Evolutionary conservation across 345 rosid species (phyloP), one percentile per base, ranked within the genome.

Genomic region (Sisymbrium altissimum): DNA sequence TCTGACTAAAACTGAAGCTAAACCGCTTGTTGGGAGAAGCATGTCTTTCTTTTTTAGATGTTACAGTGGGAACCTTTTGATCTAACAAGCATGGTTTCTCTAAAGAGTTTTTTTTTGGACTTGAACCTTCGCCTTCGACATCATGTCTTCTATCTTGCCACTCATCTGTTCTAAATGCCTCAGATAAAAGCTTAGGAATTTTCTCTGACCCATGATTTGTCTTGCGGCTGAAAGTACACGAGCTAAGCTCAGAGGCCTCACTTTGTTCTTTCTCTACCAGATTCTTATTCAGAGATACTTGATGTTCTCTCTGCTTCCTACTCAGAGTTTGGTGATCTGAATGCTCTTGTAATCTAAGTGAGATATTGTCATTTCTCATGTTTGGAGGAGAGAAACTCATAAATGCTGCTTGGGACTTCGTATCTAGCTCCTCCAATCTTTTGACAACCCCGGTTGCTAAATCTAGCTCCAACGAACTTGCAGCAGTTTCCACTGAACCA

Each of bases 1-100:
- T 79, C 60, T 80, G 84, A 70, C 93, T 76, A 41, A 91, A 83
- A 84, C 90, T 91, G 81, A 94, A 89, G 89, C 95, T 88, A 78
- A 87, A 88, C 52, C 97, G 81, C 19, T 81, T 76, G 80, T 74
- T 87, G 19, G 95, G 88, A 45, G 95, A 86, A n/a, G 81, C 72
- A 60, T 77, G 79, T 76, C 91, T 84, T 75, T 74, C 78, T 78
- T 73, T 86, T 55, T 36, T 75, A 12, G 67, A 64, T 11, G 70
- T 71, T 23, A 57, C 10, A 33, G 53, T 81, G 19, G 77, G 68
- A 58, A 79, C 63, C 35, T 81, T 83, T 68, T 81, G 87, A 70
- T 83, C 80, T 41, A 78, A 58, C 27, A 35, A 36, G 64, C 71
- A 71, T 60, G 77, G 54, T 62, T 80, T 77, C 65, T 84, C 88